Base-by-base conservation (phyloP, 163 green algal genomes). In the Prototheca wickerhamii region DNA sequence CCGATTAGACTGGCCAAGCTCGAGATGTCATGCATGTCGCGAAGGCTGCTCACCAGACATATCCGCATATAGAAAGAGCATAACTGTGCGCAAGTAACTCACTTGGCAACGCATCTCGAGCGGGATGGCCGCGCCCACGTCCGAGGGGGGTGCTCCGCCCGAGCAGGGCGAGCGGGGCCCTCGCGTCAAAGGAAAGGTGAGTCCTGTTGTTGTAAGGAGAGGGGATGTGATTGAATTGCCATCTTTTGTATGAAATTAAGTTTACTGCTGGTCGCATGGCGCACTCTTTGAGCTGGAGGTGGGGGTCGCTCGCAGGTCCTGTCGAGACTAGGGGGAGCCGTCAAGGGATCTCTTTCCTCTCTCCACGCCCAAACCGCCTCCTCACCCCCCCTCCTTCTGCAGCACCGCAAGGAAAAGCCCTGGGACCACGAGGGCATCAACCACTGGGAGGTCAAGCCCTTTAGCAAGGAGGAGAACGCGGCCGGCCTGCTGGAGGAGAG, bases 371-470 rank as follows among this genome's bases (percentile, higher is more conserved):
- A n/a, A n/a, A n/a, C n/a, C n/a, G n/a, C n/a, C n/a, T n/a, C n/a
- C n/a, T n/a, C n/a, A n/a, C n/a, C n/a, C n/a, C n/a, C n/a, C n/a
- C n/a, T n/a, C n/a, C n/a, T n/a, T n/a, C 32, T 72, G 68, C 83
- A 96, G 87, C 83, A 97, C 65, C 65, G 85, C 7, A 95, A 94
- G 56, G 72, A 84, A 12, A 98, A 98, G 70, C 92, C 92, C 0
- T 98, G 92, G 92, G 93, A 98, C 63, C 74, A 91, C 53, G 93
- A 97, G 23, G 89, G 90, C 52, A 96, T 95, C 49, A 87, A 98
- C 69, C 91, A 97, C 74, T 98, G 93, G 93, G 69, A 78, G 29
- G 68, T 92, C 3, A 58, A 86, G 12, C 72, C 73, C 4, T 96
- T 98, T 61, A 85, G 64, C 12, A 89, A 91, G 58, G 88, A 97